These are phyloP conservation scores for Hypoxylon rickii DNA, from an alignment of 495 filamentous ascomycete genomes.

Conservation along the genomic window DNA sequence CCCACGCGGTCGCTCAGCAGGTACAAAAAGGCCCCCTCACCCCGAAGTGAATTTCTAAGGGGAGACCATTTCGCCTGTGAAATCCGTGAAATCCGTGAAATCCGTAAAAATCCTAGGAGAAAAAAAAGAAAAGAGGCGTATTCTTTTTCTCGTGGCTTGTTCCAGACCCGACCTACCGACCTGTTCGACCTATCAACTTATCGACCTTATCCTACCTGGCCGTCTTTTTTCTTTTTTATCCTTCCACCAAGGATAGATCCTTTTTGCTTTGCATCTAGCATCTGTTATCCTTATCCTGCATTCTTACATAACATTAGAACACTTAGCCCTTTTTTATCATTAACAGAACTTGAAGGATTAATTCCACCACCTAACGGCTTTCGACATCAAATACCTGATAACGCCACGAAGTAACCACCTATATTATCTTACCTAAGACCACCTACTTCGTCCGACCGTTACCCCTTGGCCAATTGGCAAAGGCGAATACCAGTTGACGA, in stretches of 20 bases:
- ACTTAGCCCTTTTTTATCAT: too few relatives aligned
- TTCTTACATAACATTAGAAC: too few relatives aligned
- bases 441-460: background rate
- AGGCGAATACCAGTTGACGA: background rate
- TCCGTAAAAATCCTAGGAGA: background rate
- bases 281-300: too few relatives aligned
- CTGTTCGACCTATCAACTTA: background rate
- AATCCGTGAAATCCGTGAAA: background rate
- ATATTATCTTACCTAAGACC: too few relatives aligned
- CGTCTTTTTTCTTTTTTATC: background rate
- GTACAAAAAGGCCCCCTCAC: slow-evolving; percentile 37
- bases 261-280: too few relatives aligned
- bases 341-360: too few relatives aligned
- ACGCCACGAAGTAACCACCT: too few relatives aligned
- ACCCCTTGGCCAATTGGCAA: slow-evolving; percentile 7
- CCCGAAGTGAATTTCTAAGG: slow-evolving; percentile 29
- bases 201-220: background rate
- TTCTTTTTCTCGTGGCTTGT: slow-evolving; percentile 19
- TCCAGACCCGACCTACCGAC: background rate
- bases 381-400: too few relatives aligned
- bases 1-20: slow-evolving; percentile 26
- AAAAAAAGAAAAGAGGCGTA: background rate
- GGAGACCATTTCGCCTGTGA: slow-evolving; percentile 26
- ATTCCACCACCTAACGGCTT: too few relatives aligned
- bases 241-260: too few relatives aligned